phyloP scores from a whole-genome alignment of 345 rosid genomes.

The Dipteronia dyeriana region DNA sequence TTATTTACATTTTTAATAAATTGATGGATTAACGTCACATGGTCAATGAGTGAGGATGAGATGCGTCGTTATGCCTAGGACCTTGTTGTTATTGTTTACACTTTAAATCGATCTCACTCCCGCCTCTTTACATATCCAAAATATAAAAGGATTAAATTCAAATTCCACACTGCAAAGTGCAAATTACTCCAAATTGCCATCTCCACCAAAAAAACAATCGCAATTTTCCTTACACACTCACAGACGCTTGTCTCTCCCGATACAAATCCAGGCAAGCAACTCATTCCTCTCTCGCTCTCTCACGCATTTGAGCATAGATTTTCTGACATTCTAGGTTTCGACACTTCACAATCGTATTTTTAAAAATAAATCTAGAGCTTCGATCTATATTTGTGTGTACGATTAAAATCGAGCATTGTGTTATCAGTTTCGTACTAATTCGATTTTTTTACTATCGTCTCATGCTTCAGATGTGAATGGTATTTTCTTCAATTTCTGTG shows the following conservation, averaged over 20 bases:
- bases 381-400: background rate
- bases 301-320: constrained; percentile 4
- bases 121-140: constrained; percentile 7
- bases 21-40: too few relatives aligned
- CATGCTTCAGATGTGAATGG: background rate
- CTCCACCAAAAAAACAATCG: background rate
- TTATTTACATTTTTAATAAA: too few relatives aligned
- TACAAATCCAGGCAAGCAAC: constrained; percentile 18
- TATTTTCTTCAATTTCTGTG: background rate
- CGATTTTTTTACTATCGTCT: background rate
- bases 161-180: background rate
- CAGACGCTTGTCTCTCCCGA: background rate
- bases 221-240: constrained; percentile 9
- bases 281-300: constrained; percentile 2
- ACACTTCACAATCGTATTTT: background rate
- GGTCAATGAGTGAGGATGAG: too few relatives aligned
- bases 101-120: background rate
- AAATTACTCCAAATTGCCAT: background rate
- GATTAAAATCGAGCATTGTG: background rate
- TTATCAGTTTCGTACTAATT: background rate
- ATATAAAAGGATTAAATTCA: background rate
- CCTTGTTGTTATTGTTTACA: background rate
- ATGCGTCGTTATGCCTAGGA: background rate
- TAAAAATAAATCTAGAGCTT: background rate
- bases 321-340: background rate